Percentiles rank a stretch among this genome's conserved stretches.
Conservation (phyloP, 495 filamentous ascomycete genomes). For the Penicillium cataractarum region DNA sequence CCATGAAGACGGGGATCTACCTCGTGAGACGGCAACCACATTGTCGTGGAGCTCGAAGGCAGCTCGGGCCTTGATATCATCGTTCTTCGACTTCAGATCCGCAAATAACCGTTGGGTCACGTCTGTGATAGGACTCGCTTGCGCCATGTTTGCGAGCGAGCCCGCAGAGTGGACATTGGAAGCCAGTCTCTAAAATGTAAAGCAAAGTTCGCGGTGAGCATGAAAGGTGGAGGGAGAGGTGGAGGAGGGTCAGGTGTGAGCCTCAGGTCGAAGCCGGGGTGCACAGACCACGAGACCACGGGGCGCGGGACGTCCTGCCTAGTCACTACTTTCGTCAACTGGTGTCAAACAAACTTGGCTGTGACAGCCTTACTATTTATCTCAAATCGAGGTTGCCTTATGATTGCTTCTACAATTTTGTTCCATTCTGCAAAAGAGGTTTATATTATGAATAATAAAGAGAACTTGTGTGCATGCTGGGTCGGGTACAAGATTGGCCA, state of each 20-base stretch:
- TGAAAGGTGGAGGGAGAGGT: constrained; percentile 23
- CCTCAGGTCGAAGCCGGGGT: constrained; percentile 28
- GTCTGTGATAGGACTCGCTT: constrained; percentile 52
- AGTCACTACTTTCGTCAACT: constrained; percentile 1
- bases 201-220: constrained; percentile 34
- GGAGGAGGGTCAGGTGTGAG: constrained; percentile 26
- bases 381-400: not conserved
- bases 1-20: constrained; percentile 27
- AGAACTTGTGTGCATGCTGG: no score
- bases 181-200: constrained; percentile 42
- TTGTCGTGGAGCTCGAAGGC: constrained; percentile 57
- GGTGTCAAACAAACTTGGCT: not conserved
- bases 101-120: constrained; percentile 51
- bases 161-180: constrained; percentile 52
- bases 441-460: not conserved
- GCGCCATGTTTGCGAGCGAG: constrained; percentile 52
- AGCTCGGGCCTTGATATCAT: constrained; percentile 53
- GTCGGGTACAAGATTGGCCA: no score
- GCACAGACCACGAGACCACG: constrained; percentile 29
- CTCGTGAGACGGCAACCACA: constrained; percentile 53
- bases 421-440: not conserved
- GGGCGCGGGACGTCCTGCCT: constrained; percentile 1
- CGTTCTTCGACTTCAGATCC: constrained; percentile 58
- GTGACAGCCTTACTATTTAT: not conserved
- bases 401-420: not conserved